Conservation (phyloP, 2,329 filamentous ascomycete species). For the Fusarium stilboides region DNA sequence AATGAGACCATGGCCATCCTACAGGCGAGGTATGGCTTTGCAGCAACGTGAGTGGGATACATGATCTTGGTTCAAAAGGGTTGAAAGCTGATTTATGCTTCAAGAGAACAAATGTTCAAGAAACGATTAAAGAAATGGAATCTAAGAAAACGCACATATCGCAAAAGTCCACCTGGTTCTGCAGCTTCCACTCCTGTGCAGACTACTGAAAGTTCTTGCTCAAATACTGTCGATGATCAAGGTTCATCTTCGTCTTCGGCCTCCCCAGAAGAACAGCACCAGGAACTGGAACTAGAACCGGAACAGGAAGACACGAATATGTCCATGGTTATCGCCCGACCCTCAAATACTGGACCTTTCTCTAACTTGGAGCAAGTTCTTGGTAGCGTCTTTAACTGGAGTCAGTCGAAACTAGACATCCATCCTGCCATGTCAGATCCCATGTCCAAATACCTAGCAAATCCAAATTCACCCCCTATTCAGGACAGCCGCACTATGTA, state of each 20-base stretch:
- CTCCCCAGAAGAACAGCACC: conserved; percentile 28
- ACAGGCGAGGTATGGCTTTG: conserved; percentile 54
- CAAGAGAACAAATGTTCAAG: conserved; percentile 59
- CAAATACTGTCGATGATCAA: conserved; percentile 34
- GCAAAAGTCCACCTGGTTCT: conserved; percentile 48
- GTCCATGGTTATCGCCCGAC: conserved; percentile 43
- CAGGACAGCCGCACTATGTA: conserved; percentile 60
- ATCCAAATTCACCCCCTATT: conserved; percentile 55
- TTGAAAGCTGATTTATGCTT: conserved; percentile 30
- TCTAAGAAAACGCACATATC: conserved; percentile 55
- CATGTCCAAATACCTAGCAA: conserved; percentile 56
- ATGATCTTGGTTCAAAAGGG: not conserved
- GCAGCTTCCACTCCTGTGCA: conserved; percentile 42
- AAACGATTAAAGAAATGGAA: conserved; percentile 59
- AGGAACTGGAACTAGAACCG: conserved; percentile 1
- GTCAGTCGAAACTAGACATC: conserved; percentile 54
- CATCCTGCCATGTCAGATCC: conserved; percentile 50
- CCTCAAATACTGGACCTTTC: conserved; percentile 48
- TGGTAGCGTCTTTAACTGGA: conserved; percentile 55
- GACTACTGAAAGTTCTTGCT: conserved; percentile 29
- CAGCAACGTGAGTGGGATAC: conserved; percentile 55
- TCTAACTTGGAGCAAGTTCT: conserved; percentile 54
- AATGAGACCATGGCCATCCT: conserved; percentile 57
- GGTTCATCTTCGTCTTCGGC: conserved; percentile 32
- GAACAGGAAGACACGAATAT: conserved; percentile 20